Percentiles rank a stretch among this genome's conserved stretches.
phyloP scores from a whole-genome alignment of 441 rosid species.

The Cnidoscolus chayamansa region DNA sequence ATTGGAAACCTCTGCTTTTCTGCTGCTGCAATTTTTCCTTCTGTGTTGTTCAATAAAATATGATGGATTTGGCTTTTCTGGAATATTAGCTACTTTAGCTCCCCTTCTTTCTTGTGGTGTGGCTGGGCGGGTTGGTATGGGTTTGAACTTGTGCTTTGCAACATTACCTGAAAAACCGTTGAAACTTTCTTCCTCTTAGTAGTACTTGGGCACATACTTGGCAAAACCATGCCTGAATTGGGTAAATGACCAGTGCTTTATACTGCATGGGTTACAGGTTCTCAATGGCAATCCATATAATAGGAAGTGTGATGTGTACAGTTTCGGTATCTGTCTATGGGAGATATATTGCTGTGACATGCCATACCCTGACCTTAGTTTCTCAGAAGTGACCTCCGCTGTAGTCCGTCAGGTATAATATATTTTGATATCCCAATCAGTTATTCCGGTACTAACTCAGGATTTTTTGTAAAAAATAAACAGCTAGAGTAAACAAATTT shows the following conservation, averaged over 20 bases:
- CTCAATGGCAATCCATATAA: conserved; percentile 88
- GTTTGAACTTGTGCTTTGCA: background rate
- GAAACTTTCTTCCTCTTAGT: background rate
- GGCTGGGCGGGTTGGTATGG: background rate
- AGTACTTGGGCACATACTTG: background rate
- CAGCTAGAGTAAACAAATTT: background rate
- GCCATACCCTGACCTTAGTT: conserved; percentile 95
- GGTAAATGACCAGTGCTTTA: conserved; percentile 20
- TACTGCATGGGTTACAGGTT: conserved; percentile 47
- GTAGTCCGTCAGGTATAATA: conserved; percentile 79
- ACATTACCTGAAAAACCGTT: background rate
- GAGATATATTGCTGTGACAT: conserved; percentile 97
- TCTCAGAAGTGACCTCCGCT: conserved; percentile 87
- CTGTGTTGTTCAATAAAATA: too few species aligned
- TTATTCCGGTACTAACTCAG: background rate
- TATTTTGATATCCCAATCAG: background rate
- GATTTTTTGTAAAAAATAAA: background rate
- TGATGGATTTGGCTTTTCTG: too few species aligned
- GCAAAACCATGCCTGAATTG: background rate
- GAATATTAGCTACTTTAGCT: background rate
- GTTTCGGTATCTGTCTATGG: conserved; percentile 97
- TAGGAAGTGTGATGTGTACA: conserved; percentile 93
- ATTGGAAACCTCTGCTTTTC: background rate
- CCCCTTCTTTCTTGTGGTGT: background rate
- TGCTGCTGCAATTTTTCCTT: background rate